Percentiles rank a stretch among this genome's conserved stretches.
These are phyloP conservation scores for Croton setiger DNA, from an alignment of 441 rosid genomes.

Conservation along the genomic window DNA sequence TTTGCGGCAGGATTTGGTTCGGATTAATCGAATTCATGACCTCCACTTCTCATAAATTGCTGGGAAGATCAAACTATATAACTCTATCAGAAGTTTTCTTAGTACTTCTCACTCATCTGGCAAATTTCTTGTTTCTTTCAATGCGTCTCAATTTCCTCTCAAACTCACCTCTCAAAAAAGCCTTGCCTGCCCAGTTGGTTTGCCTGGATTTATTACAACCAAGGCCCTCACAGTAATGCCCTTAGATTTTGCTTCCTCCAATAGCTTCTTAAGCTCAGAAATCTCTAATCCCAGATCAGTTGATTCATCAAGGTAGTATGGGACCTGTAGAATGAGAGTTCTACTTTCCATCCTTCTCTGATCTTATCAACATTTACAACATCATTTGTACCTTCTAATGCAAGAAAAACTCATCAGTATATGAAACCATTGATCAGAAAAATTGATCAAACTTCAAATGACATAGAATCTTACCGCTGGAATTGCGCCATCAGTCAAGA, in stretches of 20 bases:
- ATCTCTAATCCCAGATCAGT: slow-evolving; percentile 90
- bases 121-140: too few species aligned
- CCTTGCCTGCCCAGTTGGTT: slow-evolving; percentile 88
- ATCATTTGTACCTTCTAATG: slow-evolving; percentile 80
- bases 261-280: slow-evolving; percentile 79
- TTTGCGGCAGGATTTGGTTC: too few species aligned
- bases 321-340: slow-evolving; percentile 48
- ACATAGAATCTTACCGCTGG: slow-evolving; percentile 55
- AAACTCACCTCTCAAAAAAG: too few species aligned
- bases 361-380: slow-evolving; percentile 83
- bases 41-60: neutral
- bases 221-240: slow-evolving; percentile 85
- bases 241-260: slow-evolving; percentile 65
- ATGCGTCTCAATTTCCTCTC: too few species aligned
- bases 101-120: too few species aligned
- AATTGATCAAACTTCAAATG: slow-evolving; percentile 4
- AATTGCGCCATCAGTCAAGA: slow-evolving; percentile 96
- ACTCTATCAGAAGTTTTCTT: neutral
- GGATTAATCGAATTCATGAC: neutral
- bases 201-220: slow-evolving; percentile 93
- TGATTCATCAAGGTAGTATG: slow-evolving; percentile 92
- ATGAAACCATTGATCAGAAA: neutral
- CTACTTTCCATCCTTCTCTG: slow-evolving; percentile 65
- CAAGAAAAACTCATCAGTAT: neutral
- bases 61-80: neutral